Conservation (phyloP, 108 stramenopile genomes). For the Nitzschia sp. region DNA sequence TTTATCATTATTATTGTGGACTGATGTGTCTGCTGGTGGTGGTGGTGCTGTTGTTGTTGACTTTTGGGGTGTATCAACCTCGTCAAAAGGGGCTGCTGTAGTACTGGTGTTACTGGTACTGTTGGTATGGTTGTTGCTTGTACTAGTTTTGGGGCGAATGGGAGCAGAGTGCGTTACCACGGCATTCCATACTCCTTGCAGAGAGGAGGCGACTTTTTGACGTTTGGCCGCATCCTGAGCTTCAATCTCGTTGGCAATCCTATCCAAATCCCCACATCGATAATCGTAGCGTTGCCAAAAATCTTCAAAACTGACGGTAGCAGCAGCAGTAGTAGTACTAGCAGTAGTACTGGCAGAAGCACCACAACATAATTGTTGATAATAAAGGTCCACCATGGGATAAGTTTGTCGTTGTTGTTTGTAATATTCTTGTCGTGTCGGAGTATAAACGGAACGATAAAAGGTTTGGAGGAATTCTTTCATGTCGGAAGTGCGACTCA, state of each 20-base stretch:
- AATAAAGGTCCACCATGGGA: slow-evolving; percentile 7
- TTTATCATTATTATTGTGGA: too few relatives aligned
- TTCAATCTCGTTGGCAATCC: slow-evolving; percentile 1
- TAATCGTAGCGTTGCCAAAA: slow-evolving; percentile 24
- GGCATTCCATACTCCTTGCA: not conserved
- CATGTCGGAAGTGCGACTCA: slow-evolving; percentile 8
- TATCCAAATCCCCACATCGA: slow-evolving; percentile 11
- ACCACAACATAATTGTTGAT: slow-evolving; percentile 1
- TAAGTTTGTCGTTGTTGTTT: not conserved
- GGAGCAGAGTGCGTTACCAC: too few relatives aligned
- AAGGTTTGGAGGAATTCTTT: slow-evolving; percentile 8
- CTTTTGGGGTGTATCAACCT: too few relatives aligned
- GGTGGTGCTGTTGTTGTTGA: too few relatives aligned
- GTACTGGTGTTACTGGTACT: too few relatives aligned
- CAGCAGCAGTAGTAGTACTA: too few relatives aligned
- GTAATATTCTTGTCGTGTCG: not conserved
- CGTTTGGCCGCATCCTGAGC: not conserved
- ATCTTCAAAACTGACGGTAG: slow-evolving; percentile 7
- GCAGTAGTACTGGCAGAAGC: too few relatives aligned
- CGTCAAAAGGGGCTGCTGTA: too few relatives aligned
- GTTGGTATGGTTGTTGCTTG: too few relatives aligned
- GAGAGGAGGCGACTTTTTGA: not conserved
- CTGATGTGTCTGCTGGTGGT: too few relatives aligned
- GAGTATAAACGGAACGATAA: slow-evolving; percentile 5
- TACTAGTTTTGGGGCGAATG: too few relatives aligned